Base-by-base conservation (phyloP, 805 yeast species). In the Saccharomycopsis synnaedendra region DNA sequence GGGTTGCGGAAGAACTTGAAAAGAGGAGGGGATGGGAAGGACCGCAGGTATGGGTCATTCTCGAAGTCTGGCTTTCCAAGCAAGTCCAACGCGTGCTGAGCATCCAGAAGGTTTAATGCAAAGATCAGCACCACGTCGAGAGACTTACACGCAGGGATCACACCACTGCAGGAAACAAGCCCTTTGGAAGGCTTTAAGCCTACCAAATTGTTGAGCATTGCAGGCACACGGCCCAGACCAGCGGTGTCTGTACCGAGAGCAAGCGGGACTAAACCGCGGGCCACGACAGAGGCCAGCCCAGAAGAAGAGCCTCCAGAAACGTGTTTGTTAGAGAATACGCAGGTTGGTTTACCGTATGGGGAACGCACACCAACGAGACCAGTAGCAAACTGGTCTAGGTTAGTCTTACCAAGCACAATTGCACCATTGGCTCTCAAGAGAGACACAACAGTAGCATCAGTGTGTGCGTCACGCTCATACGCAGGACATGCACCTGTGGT, bases 401-500 rank as follows among this genome's bases (percentile, higher is more conserved):
- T 90, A 47, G 97, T 93, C 64, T 90, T 90, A 51, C 97, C 97
- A 43, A 90, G 70, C 39, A 90, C 75, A 48, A 90, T 85, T 42
- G 97, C 97, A 60, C 98, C 98, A 36, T 86, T 83, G n/a, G 71
- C 74, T 63, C 86, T 77, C 57, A 93, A 70, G n/a, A 80, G 64
- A 6, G 67, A 62, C 9, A 88, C 96, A 4, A 84, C 75, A 11
- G 85, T 76, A 36, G 97, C 78, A 60, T 90, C 97, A 44, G 67
- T 67, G 34, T 66, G 59, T 2, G 98, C 90, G 2, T 60, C 50
- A 65, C 81, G 89, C 6, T 76, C 71, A 59, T 73, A 90, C 0
- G 93, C 73, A 0, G 97, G 96, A 63, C 97, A 93, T 2, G 96
- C 97, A 10, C 95, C 97, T 1, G 98, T 90, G 7, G 98, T 93